Evolutionary conservation across 768 basidiomycete genomes (phyloP), one percentile per base, ranked within the genome.

Genomic region (Boletus reticuloceps): DNA sequence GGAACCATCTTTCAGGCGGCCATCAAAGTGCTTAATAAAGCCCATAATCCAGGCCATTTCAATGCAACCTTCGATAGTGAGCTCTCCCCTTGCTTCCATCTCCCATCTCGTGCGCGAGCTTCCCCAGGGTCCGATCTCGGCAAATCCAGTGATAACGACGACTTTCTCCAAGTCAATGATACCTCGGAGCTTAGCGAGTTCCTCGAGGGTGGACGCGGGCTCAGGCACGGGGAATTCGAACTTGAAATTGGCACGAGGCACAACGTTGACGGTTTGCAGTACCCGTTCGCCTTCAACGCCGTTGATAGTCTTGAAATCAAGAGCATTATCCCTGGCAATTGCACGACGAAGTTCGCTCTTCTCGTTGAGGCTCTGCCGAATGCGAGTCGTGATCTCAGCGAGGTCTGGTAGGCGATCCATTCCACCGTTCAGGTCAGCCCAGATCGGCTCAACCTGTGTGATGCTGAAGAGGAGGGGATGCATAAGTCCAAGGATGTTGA

Each of bases 31-130:
- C 73, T 95, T 97, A 82, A 98, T 97, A 75, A 83, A 85, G 40
- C 97, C 96, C 92, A 95, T 98, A 74, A 98, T 87, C 95, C 96
- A 99, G 4, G 96, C 95, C 91, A 99, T 96, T 77, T 99, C 97
- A 66, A 99, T 97, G 66, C 92, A 93, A 19, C 97, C 97, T 71
- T 97, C 89, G 63, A 98, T 95, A 2, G 95, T 94, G 73, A 98
- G 89, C 67, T 96, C 87, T n/a, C 97, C 96, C 44, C 85, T 82
- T 44, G 94, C 95, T 70, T 99, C 97, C 94, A 99, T 98, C 77
- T 99, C 97, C 97, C 97, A 99, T 55, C 97, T 85, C 3, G 97
- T 99, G 55, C 97, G 86, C 16, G 96, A 90, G 67, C 92, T 94
- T 61, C 97, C 97, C 95, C 96, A 99, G 13, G 97, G 97, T 3